A percentile compares a stretch with the other conserved stretches of the same genome.
Evolutionary conservation across 148 eudicot genomes (phyloP).

Genomic region (Rhododendron ferrugineum): DNA sequence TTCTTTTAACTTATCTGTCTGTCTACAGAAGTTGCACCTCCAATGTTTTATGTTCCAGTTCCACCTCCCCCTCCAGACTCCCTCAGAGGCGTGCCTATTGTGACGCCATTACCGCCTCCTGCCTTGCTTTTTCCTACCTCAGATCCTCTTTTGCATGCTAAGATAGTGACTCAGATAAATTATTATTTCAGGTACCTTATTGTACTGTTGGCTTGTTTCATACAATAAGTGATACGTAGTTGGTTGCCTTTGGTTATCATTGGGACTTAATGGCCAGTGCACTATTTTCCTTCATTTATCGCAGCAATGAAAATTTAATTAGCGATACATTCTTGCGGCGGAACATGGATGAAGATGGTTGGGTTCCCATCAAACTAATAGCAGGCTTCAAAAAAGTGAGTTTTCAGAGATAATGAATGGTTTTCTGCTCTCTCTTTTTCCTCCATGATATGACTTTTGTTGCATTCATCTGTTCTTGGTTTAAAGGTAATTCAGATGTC

Average conservation of each 20-base stretch:
- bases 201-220: neutral
- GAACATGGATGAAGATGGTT: conserved; percentile 81
- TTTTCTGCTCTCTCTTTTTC: neutral
- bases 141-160: conserved; percentile 49
- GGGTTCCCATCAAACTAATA: conserved; percentile 71
- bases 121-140: conserved; percentile 26
- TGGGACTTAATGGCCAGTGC: neutral
- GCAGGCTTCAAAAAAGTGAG: conserved; percentile 76
- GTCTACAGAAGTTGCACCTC: conserved; percentile 46
- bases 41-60: conserved; percentile 28
- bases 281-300: conserved; percentile 1
- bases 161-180: conserved; percentile 65
- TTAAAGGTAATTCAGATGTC: neutral
- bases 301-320: conserved; percentile 76
- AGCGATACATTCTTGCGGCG: conserved; percentile 67
- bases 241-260: neutral
- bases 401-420: conserved; percentile 5
- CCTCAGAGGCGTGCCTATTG: conserved; percentile 38
- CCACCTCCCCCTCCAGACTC: conserved; percentile 23
- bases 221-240: neutral
- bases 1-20: conserved; percentile 5
- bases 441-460: neutral
- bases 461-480: neutral
- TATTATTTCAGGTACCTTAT: conserved; percentile 76
- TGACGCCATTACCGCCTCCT: conserved; percentile 39